phyloP scores from a whole-genome alignment of 2,329 filamentous ascomycete genomes.

The Alternaria rosae region DNA sequence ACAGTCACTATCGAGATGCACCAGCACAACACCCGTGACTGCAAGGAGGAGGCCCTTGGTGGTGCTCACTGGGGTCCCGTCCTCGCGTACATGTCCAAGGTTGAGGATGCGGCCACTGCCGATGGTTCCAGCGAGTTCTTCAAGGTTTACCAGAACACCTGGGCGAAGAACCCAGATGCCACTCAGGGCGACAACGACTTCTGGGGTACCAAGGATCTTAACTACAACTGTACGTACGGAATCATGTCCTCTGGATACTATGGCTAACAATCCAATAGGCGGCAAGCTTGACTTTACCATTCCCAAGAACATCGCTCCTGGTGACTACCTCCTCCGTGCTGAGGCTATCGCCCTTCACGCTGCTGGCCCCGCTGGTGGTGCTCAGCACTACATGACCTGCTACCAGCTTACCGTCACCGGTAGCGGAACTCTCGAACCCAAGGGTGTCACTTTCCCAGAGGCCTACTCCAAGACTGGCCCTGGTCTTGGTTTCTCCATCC shows the following conservation, averaged over 20 bases:
- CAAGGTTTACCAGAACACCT: constrained; percentile 55
- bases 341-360: constrained; percentile 59
- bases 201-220: constrained; percentile 53
- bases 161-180: constrained; percentile 37
- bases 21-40: constrained; percentile 33
- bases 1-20: constrained; percentile 43
- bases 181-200: constrained; percentile 53
- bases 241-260: neutral
- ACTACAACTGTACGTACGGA: constrained; percentile 43
- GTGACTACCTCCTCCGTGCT: constrained; percentile 55
- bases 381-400: constrained; percentile 58
- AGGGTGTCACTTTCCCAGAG: constrained; percentile 58
- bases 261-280: constrained; percentile 3
- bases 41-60: constrained; percentile 34
- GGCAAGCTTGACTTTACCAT: constrained; percentile 43
- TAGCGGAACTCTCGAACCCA: constrained; percentile 43
- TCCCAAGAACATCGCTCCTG: constrained; percentile 51
- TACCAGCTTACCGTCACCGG: constrained; percentile 53
- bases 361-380: constrained; percentile 47
- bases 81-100: constrained; percentile 58
- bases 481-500: constrained; percentile 55
- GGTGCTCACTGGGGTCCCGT: constrained; percentile 61
- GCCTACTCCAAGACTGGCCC: constrained; percentile 52
- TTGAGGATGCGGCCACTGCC: constrained; percentile 50
- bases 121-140: constrained; percentile 61